phyloP scores from a whole-genome alignment of 1,284 basidiomycete genomes.

The Tylopilus sp. region DNA sequence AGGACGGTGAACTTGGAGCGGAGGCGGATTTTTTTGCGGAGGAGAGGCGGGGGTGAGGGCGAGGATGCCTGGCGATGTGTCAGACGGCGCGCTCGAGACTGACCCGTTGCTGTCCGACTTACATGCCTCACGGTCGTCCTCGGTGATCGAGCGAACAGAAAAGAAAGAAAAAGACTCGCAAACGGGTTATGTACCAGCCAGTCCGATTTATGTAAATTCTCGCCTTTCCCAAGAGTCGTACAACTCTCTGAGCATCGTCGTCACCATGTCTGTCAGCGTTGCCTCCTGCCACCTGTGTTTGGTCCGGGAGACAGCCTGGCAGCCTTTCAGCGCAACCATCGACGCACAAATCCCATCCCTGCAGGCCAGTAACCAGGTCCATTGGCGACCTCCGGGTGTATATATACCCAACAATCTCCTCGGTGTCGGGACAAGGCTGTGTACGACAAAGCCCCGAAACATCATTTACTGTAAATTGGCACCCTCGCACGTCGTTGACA shows the following conservation, averaged over 20 bases:
- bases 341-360: too few species aligned
- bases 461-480: slow-evolving; percentile 1
- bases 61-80: slow-evolving; percentile 18
- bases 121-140: slow-evolving; percentile 18
- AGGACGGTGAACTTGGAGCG: slow-evolving; percentile 25
- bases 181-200: slow-evolving; percentile 21
- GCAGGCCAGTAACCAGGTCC: neutral
- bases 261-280: slow-evolving; percentile 1
- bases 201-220: slow-evolving; percentile 27
- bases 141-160: neutral
- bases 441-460: slow-evolving; percentile 17
- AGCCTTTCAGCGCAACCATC: neutral
- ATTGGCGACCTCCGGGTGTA: neutral
- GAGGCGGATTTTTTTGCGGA: slow-evolving; percentile 26
- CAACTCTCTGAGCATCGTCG: slow-evolving; percentile 2
- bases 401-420: slow-evolving; percentile 15
- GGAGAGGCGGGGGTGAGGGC: slow-evolving; percentile 25
- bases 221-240: slow-evolving; percentile 22
- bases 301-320: neutral
- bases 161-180: slow-evolving; percentile 7
- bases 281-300: neutral
- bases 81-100: neutral
- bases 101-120: slow-evolving; percentile 13
- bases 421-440: slow-evolving; percentile 14
- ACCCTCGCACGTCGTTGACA: slow-evolving; percentile 7